These are phyloP conservation scores for Penicillium manginii DNA, from an alignment of 495 filamentous ascomycete genomes.

Conservation along the genomic window DNA sequence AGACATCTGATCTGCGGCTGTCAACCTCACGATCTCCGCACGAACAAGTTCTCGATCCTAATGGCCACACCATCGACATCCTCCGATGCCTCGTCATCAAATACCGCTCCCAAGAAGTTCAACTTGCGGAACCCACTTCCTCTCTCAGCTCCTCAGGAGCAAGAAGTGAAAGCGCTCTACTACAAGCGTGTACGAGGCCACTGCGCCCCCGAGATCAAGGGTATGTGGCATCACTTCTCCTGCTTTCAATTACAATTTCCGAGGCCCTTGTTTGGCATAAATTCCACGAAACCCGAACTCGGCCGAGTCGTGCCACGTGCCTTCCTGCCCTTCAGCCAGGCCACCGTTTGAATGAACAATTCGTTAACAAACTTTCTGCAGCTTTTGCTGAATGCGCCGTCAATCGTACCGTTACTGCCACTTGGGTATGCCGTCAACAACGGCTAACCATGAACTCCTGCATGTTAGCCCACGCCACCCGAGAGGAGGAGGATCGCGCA, in stretches of 20 bases:
- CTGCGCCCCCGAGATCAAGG: conserved; percentile 86
- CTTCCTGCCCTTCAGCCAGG: neutral
- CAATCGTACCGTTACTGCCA: conserved; percentile 80
- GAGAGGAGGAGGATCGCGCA: conserved; percentile 82
- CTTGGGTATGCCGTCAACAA: conserved; percentile 79
- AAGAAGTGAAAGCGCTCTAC: conserved; percentile 87
- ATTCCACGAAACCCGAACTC: neutral
- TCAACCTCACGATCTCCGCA: conserved; percentile 18
- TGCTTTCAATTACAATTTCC: neutral
- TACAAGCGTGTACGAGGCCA: conserved; percentile 79
- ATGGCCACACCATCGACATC: conserved; percentile 32
- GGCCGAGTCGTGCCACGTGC: conserved; percentile 4
- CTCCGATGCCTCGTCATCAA: conserved; percentile 22
- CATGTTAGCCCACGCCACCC: conserved; percentile 85
- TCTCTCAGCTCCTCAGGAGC: conserved; percentile 89
- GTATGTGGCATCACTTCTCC: conserved; percentile 46
- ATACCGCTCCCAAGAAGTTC: conserved; percentile 30
- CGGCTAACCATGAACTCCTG: conserved; percentile 89
- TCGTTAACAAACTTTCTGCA: conserved; percentile 34
- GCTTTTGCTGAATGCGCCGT: conserved; percentile 90
- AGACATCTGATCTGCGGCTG: conserved; percentile 16
- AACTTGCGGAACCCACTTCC: conserved; percentile 79
- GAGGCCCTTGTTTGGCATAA: neutral
- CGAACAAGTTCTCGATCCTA: conserved; percentile 22
- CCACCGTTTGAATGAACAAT: neutral